Evolutionary conservation across 2,329 filamentous ascomycete species (phyloP), one percentile per base, ranked within the genome.

Genomic region (Calonectria henricotiae): DNA sequence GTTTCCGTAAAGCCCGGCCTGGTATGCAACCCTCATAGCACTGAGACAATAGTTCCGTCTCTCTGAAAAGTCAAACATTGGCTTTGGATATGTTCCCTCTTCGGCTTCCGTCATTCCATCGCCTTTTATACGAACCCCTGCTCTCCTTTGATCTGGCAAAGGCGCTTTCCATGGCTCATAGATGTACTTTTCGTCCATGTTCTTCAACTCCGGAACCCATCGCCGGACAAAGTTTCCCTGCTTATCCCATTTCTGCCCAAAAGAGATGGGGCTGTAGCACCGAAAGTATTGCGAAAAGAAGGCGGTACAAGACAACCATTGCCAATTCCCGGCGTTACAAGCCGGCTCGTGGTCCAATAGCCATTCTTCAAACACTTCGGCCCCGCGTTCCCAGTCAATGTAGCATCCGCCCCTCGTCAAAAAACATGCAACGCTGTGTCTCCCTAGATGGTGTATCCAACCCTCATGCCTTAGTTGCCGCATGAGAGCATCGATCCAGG

Each of bases 401-500:
- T 94, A 95, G 80, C 92, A 94, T 0, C 93, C 93, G 1, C 93
- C 93, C 3, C 93, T 85, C 0, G 93, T 95, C n/a, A 95, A 85
- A 79, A 95, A 95, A 78, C 92, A 95, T 0, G 93, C 93, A 0
- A 95, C 90, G n/a, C 90, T 88, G 80, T 95, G 93, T 0, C 93
- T 88, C 2, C 92, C 93, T 0, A 95, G 86, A 78, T 95, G 93
- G 78, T 95, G 93, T 9, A 95, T 93, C 93, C 93, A 95, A 32
- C 93, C 93, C 78, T 94, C 92, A 2, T 85, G 79, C 15, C 86
- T 85, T 15, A 95, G 85, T 80, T 95, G 93, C 1, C 92, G 89
- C 93, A 95, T 95, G 46, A 95, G 85, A 0, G 92, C 92, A 77
- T 95, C 93, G 74, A 95, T 94, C 89, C 91, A 95, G 0, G 93